phyloP scores from a whole-genome alignment of 352 stramenopile species.

The Phytopythium ostracodes region DNA sequence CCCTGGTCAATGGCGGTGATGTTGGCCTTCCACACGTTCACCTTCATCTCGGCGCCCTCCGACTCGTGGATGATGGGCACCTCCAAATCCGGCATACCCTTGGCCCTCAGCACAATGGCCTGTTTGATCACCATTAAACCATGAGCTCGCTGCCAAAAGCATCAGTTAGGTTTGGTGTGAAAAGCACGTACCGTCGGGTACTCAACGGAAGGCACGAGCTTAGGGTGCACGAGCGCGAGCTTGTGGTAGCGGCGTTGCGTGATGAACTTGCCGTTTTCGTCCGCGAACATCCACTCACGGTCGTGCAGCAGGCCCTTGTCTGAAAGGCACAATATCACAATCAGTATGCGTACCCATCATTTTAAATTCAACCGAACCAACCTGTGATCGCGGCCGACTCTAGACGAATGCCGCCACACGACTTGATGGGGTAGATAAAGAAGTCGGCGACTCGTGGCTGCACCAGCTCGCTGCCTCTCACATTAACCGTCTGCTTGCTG shows the following conservation, averaged over 20 bases:
- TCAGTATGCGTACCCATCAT: not conserved
- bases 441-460: constrained; percentile 38
- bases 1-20: constrained; percentile 62
- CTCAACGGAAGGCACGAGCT: constrained; percentile 43
- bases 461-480: constrained; percentile 21
- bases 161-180: too few species aligned
- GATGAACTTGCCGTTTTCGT: constrained; percentile 63
- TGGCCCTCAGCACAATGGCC: constrained; percentile 50
- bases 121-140: constrained; percentile 4
- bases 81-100: constrained; percentile 53
- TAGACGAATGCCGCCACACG: constrained; percentile 60
- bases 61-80: constrained; percentile 44
- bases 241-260: constrained; percentile 62
- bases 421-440: constrained; percentile 84
- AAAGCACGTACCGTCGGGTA: constrained; percentile 28
- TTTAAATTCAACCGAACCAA: not conserved
- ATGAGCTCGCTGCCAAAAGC: not conserved
- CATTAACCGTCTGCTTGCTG: constrained; percentile 8
- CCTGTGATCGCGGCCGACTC: constrained; percentile 34
- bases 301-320: constrained; percentile 62
- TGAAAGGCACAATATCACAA: constrained; percentile 10
- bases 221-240: constrained; percentile 58
- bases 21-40: constrained; percentile 59
- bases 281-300: constrained; percentile 75
- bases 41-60: constrained; percentile 25